phyloP scores from a whole-genome alignment of 768 basidiomycete genomes.

The Russula dissimulans region DNA sequence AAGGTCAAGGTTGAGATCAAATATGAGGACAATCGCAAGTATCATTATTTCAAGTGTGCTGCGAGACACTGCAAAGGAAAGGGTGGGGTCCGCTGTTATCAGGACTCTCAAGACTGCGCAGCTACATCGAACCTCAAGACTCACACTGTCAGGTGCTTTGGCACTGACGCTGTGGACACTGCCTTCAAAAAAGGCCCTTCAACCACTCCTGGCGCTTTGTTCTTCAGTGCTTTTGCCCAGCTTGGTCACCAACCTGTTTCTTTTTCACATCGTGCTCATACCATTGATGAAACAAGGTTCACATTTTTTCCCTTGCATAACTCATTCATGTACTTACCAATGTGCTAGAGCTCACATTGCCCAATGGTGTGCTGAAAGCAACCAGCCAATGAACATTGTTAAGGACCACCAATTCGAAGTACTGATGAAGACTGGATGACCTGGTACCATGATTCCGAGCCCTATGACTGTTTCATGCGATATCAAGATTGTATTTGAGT shows the following conservation, averaged over 20 bases:
- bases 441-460: neutral
- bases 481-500: conserved; percentile 24
- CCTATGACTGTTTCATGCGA: neutral
- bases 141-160: neutral
- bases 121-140: no score
- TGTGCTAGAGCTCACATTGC: neutral
- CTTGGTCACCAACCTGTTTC: neutral
- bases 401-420: neutral
- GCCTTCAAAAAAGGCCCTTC: neutral
- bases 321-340: neutral
- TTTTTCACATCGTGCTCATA: neutral
- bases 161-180: neutral
- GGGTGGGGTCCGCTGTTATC: no score
- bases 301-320: neutral
- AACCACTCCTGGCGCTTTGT: neutral
- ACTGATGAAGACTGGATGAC: neutral
- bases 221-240: neutral
- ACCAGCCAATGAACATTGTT: neutral
- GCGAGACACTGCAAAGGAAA: no score
- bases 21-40: no score
- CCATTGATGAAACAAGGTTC: neutral
- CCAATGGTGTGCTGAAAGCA: neutral
- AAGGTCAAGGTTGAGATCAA: no score
- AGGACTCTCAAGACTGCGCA: no score
- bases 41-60: no score